Conservation (phyloP, 495 filamentous ascomycete genomes). For the Staphylotrichum longicolle region DNA sequence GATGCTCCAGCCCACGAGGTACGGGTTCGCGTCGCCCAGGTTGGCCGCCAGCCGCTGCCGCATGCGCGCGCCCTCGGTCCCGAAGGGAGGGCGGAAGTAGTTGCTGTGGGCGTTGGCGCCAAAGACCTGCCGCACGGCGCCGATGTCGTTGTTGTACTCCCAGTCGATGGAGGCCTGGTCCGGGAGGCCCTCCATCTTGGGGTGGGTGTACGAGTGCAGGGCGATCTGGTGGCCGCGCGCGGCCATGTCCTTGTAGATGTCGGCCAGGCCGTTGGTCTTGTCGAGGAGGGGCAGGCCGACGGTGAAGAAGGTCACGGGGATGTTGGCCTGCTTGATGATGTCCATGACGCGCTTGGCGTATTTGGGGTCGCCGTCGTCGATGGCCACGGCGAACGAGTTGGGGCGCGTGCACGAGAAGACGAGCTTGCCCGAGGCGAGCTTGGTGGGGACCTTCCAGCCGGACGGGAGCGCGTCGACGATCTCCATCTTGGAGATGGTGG, state of each 20-base stretch:
- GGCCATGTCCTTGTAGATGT: constrained; percentile 64
- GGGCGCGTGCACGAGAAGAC: constrained; percentile 66
- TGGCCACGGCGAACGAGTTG: constrained; percentile 76
- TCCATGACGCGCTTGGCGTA: constrained; percentile 62
- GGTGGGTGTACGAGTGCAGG: constrained; percentile 71
- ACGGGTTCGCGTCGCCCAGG: constrained; percentile 45
- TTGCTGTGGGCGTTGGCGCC: constrained; percentile 35
- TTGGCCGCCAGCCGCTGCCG: constrained; percentile 59
- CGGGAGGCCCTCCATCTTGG: constrained; percentile 65
- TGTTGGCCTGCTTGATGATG: constrained; percentile 59
- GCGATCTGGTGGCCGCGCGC: constrained; percentile 70
- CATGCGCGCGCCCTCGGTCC: constrained; percentile 69
- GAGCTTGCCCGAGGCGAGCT: constrained; percentile 61
- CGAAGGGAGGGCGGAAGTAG: constrained; percentile 78
- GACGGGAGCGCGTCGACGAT: constrained; percentile 56
- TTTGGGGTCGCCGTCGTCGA: constrained; percentile 70
- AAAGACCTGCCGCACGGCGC: constrained; percentile 54
- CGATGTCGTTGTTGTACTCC: constrained; percentile 64
- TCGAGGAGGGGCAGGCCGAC: constrained; percentile 66
- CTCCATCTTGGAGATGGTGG: constrained; percentile 60
- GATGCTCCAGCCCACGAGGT: constrained; percentile 71
- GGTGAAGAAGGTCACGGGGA: constrained; percentile 77
- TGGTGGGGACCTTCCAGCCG: constrained; percentile 54
- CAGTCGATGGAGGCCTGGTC: constrained; percentile 62
- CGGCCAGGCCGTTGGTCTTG: constrained; percentile 56